These are phyloP conservation scores for Cladosporium cucumerinum DNA, from an alignment of 2,329 filamentous ascomycete genomes.

Conservation along the genomic window DNA sequence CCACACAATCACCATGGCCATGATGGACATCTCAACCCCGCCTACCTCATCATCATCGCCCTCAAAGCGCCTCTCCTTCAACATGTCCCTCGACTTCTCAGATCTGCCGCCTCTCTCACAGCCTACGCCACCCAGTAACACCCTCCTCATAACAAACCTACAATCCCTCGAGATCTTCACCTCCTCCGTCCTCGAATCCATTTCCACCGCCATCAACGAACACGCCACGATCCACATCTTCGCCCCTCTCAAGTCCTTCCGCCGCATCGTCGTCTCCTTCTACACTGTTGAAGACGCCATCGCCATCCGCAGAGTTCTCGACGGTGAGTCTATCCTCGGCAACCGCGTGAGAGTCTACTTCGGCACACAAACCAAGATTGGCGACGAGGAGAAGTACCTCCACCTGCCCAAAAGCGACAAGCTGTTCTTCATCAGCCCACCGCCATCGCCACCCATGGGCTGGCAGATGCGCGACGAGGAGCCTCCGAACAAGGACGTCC, in stretches of 20 bases:
- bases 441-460: conserved; percentile 61
- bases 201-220: conserved; percentile 66
- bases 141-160: conserved; percentile 79
- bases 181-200: conserved; percentile 68
- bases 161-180: conserved; percentile 70
- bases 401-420: conserved; percentile 58
- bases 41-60: conserved; percentile 19
- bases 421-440: conserved; percentile 65
- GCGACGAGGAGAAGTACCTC: conserved; percentile 36
- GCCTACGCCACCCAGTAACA: conserved; percentile 77
- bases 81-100: conserved; percentile 70
- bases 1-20: conserved; percentile 18
- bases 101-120: conserved; percentile 65
- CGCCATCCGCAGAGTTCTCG: conserved; percentile 67
- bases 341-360: conserved; percentile 65
- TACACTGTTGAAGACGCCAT: conserved; percentile 67
- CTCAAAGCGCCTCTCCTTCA: conserved; percentile 35
- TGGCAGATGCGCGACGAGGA: conserved; percentile 63
- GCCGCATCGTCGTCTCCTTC: conserved; percentile 77
- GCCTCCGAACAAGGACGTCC: conserved; percentile 63
- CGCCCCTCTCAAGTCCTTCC: conserved; percentile 77
- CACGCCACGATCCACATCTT: conserved; percentile 74
- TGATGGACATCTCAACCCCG: conserved; percentile 26
- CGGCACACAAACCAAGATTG: conserved; percentile 50
- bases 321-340: conserved; percentile 71